Conservation (phyloP, 2,329 filamentous ascomycete species). For the Neurospora sp. region DNA sequence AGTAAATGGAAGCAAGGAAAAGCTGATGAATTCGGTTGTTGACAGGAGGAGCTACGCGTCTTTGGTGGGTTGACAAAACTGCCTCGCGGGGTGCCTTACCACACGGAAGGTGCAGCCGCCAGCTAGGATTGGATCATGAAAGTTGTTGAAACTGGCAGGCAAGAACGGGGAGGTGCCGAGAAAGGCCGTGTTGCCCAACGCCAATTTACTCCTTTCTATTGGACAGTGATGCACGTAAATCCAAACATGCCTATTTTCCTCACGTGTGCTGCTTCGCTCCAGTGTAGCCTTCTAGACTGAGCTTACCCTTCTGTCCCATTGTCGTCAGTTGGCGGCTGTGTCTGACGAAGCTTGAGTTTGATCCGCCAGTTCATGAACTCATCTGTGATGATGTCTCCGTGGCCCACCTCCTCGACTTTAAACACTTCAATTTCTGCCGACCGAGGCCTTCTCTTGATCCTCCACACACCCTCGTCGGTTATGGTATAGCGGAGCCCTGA, state of each 20-base stretch:
- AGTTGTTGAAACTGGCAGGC: background rate
- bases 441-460: constrained; percentile 58
- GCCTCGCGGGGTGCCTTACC: background rate
- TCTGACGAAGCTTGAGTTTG: constrained; percentile 33
- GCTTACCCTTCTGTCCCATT: background rate
- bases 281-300: background rate
- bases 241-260: background rate
- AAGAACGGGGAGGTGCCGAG: background rate
- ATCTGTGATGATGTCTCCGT: constrained; percentile 65
- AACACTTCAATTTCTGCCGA: constrained; percentile 62
- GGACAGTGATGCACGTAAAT: background rate
- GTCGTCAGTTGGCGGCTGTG: constrained; percentile 5
- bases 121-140: background rate
- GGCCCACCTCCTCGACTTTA: constrained; percentile 62
- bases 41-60: background rate
- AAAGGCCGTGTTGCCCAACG: background rate
- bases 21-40: background rate
- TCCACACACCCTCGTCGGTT: constrained; percentile 69
- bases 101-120: background rate
- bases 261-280: background rate
- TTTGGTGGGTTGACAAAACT: background rate
- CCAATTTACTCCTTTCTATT: background rate
- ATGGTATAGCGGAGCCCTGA: constrained; percentile 55
- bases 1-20: background rate
- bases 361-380: constrained; percentile 70